Base-by-base conservation (phyloP, 2,329 filamentous ascomycete genomes). In the Aspergillus sp. region DNA sequence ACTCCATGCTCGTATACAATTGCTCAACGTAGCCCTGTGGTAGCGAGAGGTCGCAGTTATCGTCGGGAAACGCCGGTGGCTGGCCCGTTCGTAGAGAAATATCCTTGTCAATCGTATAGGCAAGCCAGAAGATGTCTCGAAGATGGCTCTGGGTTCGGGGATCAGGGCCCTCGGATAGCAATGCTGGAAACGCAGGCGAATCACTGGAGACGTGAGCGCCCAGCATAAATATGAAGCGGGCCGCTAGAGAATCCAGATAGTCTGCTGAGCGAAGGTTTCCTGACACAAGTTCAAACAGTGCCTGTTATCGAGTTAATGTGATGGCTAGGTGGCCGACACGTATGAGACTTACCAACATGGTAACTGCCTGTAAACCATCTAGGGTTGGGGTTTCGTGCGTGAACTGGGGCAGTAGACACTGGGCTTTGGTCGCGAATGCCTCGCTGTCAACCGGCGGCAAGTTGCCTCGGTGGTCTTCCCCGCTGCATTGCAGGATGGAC, bases 71-170 rank as follows among this genome's bases (percentile, higher is more conserved):
- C 1, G 60, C 50, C 1, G 71, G 71, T 0, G 71, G 71, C 29
- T 72, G 69, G 0, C 71, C 69, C 0, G 65, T 70, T 3, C 72
- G 63, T 0, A 76, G 53, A 0, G 68, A 57, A 8, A 74, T 58
- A n/a, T 75, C 72, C 37, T 73, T 75, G 41, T 77, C 72, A 7
- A 72, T 50, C 2, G 58, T 58, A 35, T 73, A 75, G 39, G 65
- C 67, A 4, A 75, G 42, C 71, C 73, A 76, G 43, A 76, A 76
- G 0, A 75, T 25, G 30, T 56, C 55, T 4, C 60, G 57, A 4
- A 57, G 34, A 19, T 61, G 56, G 4, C 43, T 31, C 10, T 51
- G 47, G 5, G 35, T 43, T 32, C 45, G 43, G 15, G 36, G 27
- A 10, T 41, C 33, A n/a, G 30, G 43, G 8, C 41, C 38, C 13